Evolutionary conservation across 169 alveolate species (phyloP).

Genomic region (Pseudocohnilembus persalinus): DNA sequence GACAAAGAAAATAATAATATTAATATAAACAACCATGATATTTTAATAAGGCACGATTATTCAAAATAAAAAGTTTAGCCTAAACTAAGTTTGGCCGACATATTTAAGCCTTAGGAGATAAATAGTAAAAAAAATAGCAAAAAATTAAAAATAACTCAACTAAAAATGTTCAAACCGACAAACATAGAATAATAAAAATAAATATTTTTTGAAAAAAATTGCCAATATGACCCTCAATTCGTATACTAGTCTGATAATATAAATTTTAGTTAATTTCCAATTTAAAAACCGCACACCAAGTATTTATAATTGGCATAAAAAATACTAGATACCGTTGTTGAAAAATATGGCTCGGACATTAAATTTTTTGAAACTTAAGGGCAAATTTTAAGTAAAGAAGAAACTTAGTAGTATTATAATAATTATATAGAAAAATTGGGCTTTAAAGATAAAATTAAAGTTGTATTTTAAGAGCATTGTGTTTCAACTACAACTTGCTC

Average conservation of each 20-base stretch:
- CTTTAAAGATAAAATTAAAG: too few relatives aligned
- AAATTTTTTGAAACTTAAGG: conserved; percentile 46
- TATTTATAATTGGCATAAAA: conserved; percentile 44
- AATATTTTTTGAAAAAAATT: conserved; percentile 8
- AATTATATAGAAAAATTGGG: background rate
- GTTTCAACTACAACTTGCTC: background rate
- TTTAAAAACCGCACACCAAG: conserved; percentile 30
- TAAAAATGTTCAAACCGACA: conserved; percentile 1
- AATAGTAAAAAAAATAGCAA: too few relatives aligned
- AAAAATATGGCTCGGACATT: conserved; percentile 52
- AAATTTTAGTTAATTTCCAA: conserved; percentile 9
- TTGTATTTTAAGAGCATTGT: background rate
- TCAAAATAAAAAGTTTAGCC: too few relatives aligned
- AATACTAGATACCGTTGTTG: conserved; percentile 49
- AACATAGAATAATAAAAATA: conserved; percentile 16
- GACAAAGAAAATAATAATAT: too few relatives aligned
- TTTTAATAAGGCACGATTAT: too few relatives aligned
- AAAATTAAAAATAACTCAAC: conserved; percentile 1
- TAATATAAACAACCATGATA: too few relatives aligned
- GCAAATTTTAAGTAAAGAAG: conserved; percentile 39
- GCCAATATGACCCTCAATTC: conserved; percentile 14
- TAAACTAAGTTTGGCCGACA: too few relatives aligned
- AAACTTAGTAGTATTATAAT: conserved; percentile 30
- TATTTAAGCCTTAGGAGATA: too few relatives aligned
- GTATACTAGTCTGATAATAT: conserved; percentile 5